Evolutionary conservation across 73 alveolate genomes (phyloP), one percentile per base, ranked within the genome.

Genomic region (Effrenium voratum): DNA sequence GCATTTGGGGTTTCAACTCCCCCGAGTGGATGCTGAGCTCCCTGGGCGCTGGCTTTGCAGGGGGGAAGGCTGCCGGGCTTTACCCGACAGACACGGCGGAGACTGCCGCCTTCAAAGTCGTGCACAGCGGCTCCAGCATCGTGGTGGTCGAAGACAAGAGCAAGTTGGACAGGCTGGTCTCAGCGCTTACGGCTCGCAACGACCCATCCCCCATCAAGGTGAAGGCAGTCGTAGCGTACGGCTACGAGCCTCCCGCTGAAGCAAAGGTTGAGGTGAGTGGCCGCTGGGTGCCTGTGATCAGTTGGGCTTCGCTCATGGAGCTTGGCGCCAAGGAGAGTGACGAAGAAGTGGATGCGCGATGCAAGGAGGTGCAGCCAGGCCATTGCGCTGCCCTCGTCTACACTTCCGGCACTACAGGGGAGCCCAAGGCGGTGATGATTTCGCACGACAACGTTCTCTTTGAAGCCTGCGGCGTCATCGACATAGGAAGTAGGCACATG

Each of bases 341-440:
- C 2, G 82, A 44, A 1, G 46, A 40, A 34, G 34, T 85, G 81
- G 94, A 85, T 15, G 60, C 47, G 8, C 95, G 95, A n/a, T n/a
- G 30, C 49, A 50, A 40, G 70, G 84, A 59, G 15, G 90, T 94
- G 82, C 76, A 83, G 47, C 99, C 99, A 19, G 99, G 99, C 28
- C 72, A 83, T 84, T 99, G 99, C 88, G 99, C 99, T 59, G 98
- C 99, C 82, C 13, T 99, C 40, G 99, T 99, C 83, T 99, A 99
- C 96, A 99, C 99, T 16, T 98, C 99, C 26, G 99, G 99, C 43
- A 99, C 99, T 22, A 99, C 99, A 26, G 99, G 99, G 63, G 99
- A 93, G 59, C 99, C 99, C 19, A 99, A 99, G 95, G 99, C 99
- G 19, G 99, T 99, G 34, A 99, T 99, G 99, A 95, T 99, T 40